phyloP scores from a whole-genome alignment of 106 monocot species.

The Allium sativum region DNA sequence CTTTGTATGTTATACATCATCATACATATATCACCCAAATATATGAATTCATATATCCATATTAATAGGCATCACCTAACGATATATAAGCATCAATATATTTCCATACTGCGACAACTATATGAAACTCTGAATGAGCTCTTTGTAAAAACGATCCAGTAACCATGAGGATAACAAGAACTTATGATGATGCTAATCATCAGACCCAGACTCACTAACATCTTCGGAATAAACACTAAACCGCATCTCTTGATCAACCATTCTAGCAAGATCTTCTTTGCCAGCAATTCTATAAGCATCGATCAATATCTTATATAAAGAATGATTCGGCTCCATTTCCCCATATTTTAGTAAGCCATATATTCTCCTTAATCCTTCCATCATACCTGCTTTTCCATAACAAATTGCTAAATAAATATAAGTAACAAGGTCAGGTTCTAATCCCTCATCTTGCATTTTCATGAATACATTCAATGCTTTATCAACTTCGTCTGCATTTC shows the following conservation, averaged over 20 bases:
- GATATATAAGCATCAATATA: no score
- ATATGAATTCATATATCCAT: no score
- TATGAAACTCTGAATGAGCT: no score
- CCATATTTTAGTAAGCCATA: constrained; percentile 48
- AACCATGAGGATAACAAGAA: no score
- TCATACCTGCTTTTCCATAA: constrained; percentile 61
- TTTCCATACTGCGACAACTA: no score
- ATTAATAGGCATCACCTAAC: no score
- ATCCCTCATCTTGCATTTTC: constrained; percentile 67
- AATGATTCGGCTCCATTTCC: constrained; percentile 38
- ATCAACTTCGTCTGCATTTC: constrained; percentile 34
- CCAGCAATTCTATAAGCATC: constrained; percentile 39
- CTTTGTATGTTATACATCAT: no score
- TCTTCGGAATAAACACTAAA: constrained; percentile 20
- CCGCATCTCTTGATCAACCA: constrained; percentile 75
- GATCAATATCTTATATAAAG: constrained; percentile 41
- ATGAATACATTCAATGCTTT: constrained; percentile 60
- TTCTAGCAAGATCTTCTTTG: constrained; percentile 40
- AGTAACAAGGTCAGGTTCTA: constrained; percentile 51
- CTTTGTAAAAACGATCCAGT: no score
- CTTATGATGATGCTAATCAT: neutral
- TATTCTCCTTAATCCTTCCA: constrained; percentile 66
- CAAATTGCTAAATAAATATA: constrained; percentile 50
- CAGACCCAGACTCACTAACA: constrained; percentile 5
- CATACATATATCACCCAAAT: no score